phyloP scores from a whole-genome alignment of 1,284 basidiomycete species.

The Ustilago nuda region DNA sequence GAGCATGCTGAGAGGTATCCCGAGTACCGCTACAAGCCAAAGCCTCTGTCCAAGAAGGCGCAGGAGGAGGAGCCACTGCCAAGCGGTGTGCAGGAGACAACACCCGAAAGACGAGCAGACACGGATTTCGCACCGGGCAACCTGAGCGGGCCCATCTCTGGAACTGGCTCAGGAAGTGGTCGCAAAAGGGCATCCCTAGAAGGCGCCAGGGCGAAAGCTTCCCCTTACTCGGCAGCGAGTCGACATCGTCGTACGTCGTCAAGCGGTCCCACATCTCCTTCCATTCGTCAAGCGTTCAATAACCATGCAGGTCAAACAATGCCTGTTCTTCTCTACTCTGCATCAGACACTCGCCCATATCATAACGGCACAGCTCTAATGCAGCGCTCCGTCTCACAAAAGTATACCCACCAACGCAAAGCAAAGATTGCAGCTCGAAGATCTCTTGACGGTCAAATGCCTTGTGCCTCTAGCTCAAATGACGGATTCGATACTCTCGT shows the following conservation, averaged over 20 bases:
- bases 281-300: neutral
- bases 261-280: slow-evolving; percentile 10
- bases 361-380: neutral
- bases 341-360: neutral
- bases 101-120: slow-evolving; percentile 15
- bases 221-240: slow-evolving; percentile 20
- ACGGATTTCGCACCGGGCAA: slow-evolving; percentile 28
- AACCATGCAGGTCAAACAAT: neutral
- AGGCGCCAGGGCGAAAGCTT: slow-evolving; percentile 20
- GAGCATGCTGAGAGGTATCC: slow-evolving; percentile 36
- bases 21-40: slow-evolving; percentile 40
- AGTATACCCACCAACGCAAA: neutral
- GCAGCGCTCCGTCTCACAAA: slow-evolving; percentile 14
- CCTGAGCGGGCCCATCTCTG: slow-evolving; percentile 30
- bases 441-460: slow-evolving; percentile 17
- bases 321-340: slow-evolving; percentile 6
- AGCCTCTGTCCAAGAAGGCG: slow-evolving; percentile 16
- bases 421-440: slow-evolving; percentile 9
- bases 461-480: slow-evolving; percentile 1
- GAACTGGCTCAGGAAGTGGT: slow-evolving; percentile 43
- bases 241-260: slow-evolving; percentile 33
- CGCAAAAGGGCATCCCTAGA: slow-evolving; percentile 37
- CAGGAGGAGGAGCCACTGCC: neutral
- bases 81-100: neutral
- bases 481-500: slow-evolving; percentile 27